Evolutionary conservation across 306 rosid genomes (phyloP).

Genomic region (Herpetospermum pedunculosum): DNA sequence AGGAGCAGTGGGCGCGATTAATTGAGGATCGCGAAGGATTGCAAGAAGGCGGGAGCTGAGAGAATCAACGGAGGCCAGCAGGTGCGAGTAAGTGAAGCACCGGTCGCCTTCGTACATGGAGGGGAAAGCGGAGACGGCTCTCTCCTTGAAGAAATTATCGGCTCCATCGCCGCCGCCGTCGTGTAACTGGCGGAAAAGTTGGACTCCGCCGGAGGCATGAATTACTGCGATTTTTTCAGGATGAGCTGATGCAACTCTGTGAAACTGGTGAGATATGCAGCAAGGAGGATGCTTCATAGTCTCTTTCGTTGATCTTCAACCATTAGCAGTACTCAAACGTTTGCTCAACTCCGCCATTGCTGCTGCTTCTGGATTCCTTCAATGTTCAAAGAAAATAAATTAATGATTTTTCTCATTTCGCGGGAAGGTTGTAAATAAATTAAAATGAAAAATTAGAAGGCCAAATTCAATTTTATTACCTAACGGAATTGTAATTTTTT

Average conservation of each 20-base stretch:
- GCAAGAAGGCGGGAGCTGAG: slow-evolving; percentile 55
- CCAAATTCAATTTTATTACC: too few relatives aligned
- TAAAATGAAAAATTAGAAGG: too few relatives aligned
- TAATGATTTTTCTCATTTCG: background rate
- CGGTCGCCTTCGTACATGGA: slow-evolving; percentile 40
- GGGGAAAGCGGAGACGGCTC: slow-evolving; percentile 21
- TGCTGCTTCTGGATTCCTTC: too few relatives aligned
- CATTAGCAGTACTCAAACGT: background rate
- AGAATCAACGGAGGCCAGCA: slow-evolving; percentile 41
- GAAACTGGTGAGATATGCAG: slow-evolving; percentile 70
- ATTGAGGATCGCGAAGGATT: slow-evolving; percentile 25
- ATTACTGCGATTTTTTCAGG: slow-evolving; percentile 52
- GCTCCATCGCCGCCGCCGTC: slow-evolving; percentile 7
- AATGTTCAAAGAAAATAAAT: too few relatives aligned
- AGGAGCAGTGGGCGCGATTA: slow-evolving; percentile 18
- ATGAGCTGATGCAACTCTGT: slow-evolving; percentile 31
- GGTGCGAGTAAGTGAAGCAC: slow-evolving; percentile 50
- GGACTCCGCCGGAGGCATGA: slow-evolving; percentile 49
- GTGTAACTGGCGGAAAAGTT: slow-evolving; percentile 18
- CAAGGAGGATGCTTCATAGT: slow-evolving; percentile 12
- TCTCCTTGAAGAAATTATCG: slow-evolving; percentile 19
- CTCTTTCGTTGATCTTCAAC: background rate
- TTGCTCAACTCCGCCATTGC: background rate
- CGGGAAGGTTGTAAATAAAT: background rate
- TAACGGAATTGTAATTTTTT: too few relatives aligned